Base-by-base conservation (phyloP, 2,329 filamentous ascomycete species). In the Myriangium duriaei region DNA sequence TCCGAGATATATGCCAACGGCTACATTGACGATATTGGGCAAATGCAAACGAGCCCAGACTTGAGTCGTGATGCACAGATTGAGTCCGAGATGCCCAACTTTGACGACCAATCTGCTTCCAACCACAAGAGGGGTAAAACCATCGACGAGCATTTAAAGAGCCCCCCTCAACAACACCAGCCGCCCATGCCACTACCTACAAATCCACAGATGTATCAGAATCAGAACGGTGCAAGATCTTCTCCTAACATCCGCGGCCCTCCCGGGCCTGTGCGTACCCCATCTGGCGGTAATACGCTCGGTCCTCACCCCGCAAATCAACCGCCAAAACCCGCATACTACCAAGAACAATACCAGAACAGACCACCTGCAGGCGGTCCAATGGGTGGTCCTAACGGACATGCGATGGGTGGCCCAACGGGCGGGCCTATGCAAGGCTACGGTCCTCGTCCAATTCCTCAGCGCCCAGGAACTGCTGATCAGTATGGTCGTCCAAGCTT, bases 121-220 rank as follows among this genome's bases (percentile, higher is more conserved):
- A 26, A 30, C 4, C 51, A 57, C 34, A 55, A 52, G 43, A 47
- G 51, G 3, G 42, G 43, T 17, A 48, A 51, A 41, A 49, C 49
- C 17, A 47, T 55, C 4, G 47, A 57, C 54, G 16, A 53, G 48
- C 41, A 51, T 49, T 38, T 48, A 45, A 39, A 45, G 34, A 43
- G 44, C 28, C 30, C 37, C 9, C 31, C 39, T 30, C 21, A 26
- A 26, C 21, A 26, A n/a, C 21, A 26, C 7, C 21, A 26, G 7
- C 42, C 39, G 13, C 36, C 40, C 19, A 34, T 43, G 31, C 36
- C 40, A 10, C 30, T 30, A 12, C 16, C 30, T 11, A 76, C 76
- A 46, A 82, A 78, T 9, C 78, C 82, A 51, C 76, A 78, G 18
- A 72, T 34, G 81, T 51, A 59, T 81, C 41, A 67, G 72, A 24